Base-by-base conservation (phyloP, 2,329 filamentous ascomycete species). In the Trichoderma breve region DNA sequence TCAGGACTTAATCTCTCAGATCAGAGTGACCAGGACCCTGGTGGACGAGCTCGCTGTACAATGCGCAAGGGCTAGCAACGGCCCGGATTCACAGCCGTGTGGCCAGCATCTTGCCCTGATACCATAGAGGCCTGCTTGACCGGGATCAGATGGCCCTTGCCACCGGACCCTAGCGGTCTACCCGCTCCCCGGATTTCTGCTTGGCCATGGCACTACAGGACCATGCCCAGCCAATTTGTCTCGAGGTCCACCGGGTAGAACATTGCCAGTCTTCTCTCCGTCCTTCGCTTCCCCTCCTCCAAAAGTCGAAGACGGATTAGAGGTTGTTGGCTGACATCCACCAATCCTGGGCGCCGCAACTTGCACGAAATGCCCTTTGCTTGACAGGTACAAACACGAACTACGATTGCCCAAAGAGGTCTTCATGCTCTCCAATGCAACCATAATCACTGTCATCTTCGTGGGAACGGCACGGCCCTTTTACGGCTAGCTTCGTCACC, bases 41-140 rank as follows among this genome's bases (percentile, higher is more conserved):
- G 65, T 30, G 11, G 51, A 58, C 34, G 11, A 65, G 28, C 53
- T 55, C 62, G 34, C 36, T 47, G 72, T 24, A 65, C 64, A 69
- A 43, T 43, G 62, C 62, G 61, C 57, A 71, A 76, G 75, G 77
- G 75, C 77, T 76, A 74, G 73, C 75, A 79, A 78, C 79, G 79
- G 79, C 75, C 79, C 79, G 79, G 79, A 78, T 79, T 77, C 74
- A 72, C 76, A 80, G 79, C 79, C 79, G 79, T 80, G 74, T 79
- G 76, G 78, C 73, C 78, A 78, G 74, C 73, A 75, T 55, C 39
- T 68, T 26, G 70, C 64, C 67, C 30, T 71, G 70, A 69, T 68
- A 71, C 70, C 62, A 71, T 70, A 70, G 75, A 75, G 70, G 68
- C 69, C 74, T 75, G 75, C 75, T 57, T n/a, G 75, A 76, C 77